Percentiles rank a stretch among this genome's conserved stretches.
Evolutionary conservation across 202 grass and related monocot species (phyloP).

Genomic region (Panicum hallii): DNA sequence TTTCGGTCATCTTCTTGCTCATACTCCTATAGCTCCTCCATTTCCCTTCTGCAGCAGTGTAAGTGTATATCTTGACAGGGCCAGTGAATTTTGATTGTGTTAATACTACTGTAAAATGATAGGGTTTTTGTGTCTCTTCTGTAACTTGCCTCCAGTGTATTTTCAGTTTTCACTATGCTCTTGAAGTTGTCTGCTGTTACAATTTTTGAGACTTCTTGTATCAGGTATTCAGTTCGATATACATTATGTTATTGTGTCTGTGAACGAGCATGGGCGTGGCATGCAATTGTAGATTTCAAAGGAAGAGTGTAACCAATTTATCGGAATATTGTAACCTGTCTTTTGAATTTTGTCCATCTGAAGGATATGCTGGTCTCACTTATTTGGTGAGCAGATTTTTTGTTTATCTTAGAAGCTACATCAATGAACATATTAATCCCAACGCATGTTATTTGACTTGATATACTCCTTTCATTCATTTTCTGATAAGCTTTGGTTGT

Average conservation of each 20-base stretch:
- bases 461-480: background rate
- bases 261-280: background rate
- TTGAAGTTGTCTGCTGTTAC: background rate
- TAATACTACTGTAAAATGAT: constrained; percentile 13
- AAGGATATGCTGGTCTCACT: background rate
- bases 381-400: background rate
- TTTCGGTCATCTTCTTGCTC: background rate
- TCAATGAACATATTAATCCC: background rate
- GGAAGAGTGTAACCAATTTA: background rate
- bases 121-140: background rate
- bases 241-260: background rate
- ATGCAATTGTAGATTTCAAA: background rate
- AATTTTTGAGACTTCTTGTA: constrained; percentile 4
- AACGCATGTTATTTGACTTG: background rate
- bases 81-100: constrained; percentile 30
- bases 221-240: background rate
- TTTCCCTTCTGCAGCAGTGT: background rate
- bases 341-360: constrained; percentile 1
- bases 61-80: constrained; percentile 31
- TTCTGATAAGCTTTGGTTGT: background rate
- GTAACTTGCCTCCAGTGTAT: background rate
- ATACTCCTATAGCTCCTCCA: background rate
- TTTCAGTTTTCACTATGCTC: background rate
- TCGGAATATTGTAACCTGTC: background rate
- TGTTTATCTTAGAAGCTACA: background rate